phyloP scores from a whole-genome alignment of 2,329 filamentous ascomycete species.

The Aaosphaeria arxii region DNA sequence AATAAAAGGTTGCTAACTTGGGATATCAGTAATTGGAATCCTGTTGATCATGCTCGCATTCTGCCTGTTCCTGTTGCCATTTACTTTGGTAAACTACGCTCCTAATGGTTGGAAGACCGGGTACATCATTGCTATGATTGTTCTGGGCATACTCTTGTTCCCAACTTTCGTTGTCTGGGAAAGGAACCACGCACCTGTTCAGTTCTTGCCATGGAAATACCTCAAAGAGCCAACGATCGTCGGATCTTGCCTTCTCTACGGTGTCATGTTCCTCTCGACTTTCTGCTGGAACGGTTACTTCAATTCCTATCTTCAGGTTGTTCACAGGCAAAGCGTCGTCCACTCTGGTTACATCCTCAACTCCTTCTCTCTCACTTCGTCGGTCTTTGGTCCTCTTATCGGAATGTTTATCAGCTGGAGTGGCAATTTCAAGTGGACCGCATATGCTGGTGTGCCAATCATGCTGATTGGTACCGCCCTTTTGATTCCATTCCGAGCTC shows the following conservation, averaged over 20 bases:
- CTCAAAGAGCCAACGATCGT: slow-evolving; percentile 61
- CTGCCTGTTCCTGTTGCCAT: slow-evolving; percentile 45
- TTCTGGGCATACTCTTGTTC: slow-evolving; percentile 48
- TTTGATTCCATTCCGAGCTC: slow-evolving; percentile 39
- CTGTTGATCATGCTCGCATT: slow-evolving; percentile 44
- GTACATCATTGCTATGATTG: slow-evolving; percentile 50
- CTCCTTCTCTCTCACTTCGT: slow-evolving; percentile 32
- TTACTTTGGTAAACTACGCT: slow-evolving; percentile 54
- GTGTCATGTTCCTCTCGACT: slow-evolving; percentile 52
- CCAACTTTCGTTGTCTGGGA: slow-evolving; percentile 54
- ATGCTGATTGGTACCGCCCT: slow-evolving; percentile 63
- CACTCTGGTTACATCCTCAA: slow-evolving; percentile 34
- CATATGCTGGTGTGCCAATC: slow-evolving; percentile 57
- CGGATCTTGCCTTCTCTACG: slow-evolving; percentile 56
- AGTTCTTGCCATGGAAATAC: slow-evolving; percentile 56
- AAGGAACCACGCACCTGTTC: slow-evolving; percentile 43
- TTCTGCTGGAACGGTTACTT: slow-evolving; percentile 60
- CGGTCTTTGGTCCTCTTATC: slow-evolving; percentile 17
- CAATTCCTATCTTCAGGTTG: slow-evolving; percentile 39
- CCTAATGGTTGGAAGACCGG: slow-evolving; percentile 51
- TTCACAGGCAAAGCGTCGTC: slow-evolving; percentile 26
- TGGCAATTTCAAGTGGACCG: slow-evolving; percentile 54
- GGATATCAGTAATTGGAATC: slow-evolving; percentile 44
- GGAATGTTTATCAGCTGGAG: slow-evolving; percentile 42
- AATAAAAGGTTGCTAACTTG: slow-evolving; percentile 1